Evolutionary conservation across 148 eudicot species (phyloP).

Genomic region (Chenopodium album): DNA sequence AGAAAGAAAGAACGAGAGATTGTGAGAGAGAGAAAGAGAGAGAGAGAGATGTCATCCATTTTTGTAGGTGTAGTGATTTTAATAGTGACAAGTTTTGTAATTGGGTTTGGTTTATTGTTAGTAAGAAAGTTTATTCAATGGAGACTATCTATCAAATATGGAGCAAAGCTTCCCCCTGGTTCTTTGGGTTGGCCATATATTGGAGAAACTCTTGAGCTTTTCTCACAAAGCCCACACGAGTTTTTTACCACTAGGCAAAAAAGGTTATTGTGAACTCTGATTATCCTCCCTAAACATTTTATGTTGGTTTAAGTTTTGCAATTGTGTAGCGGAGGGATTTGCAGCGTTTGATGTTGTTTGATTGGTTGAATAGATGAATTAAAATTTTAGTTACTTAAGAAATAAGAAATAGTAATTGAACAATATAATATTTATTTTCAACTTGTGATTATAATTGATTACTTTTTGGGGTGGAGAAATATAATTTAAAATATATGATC

Average conservation of each 20-base stretch:
- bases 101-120: not conserved
- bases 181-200: conserved; percentile 84
- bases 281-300: no score
- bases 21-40: conserved; percentile 27
- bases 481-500: no score
- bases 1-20: no score
- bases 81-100: not conserved
- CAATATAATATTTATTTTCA: no score
- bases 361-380: no score
- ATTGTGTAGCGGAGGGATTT: no score
- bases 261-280: conserved; percentile 36
- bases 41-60: conserved; percentile 32
- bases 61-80: not conserved
- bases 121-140: conserved; percentile 14
- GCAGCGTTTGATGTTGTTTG: no score
- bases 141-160: conserved; percentile 12
- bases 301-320: no score
- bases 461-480: no score
- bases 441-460: no score
- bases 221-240: conserved; percentile 70
- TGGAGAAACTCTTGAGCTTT: conserved; percentile 80
- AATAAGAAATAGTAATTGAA: no score
- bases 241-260: conserved; percentile 56
- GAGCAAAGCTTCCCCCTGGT: conserved; percentile 76
- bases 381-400: no score